Conservation (phyloP, 2,329 filamentous ascomycete species). For the Sporothrix variecibatus region DNA sequence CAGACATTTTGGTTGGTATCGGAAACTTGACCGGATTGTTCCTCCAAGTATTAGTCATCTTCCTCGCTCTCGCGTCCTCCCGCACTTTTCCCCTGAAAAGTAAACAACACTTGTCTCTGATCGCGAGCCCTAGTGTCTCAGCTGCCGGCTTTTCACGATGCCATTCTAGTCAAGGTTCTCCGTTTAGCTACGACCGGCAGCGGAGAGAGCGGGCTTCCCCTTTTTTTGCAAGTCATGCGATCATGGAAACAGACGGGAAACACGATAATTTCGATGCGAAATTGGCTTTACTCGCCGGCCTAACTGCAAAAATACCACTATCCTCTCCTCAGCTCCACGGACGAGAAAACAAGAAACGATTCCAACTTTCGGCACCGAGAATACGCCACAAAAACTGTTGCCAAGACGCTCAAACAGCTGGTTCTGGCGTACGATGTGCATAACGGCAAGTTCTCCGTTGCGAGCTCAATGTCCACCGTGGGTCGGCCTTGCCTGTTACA, state of each 20-base stretch:
- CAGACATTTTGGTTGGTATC: too few species aligned
- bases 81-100: neutral
- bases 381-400: neutral
- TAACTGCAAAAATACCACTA: neutral
- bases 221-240: neutral
- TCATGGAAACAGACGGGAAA: neutral
- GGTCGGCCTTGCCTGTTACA: neutral
- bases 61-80: neutral
- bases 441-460: neutral
- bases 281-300: neutral
- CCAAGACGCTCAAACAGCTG: neutral
- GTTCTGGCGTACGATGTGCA: neutral
- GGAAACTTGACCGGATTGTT: too few species aligned
- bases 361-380: neutral
- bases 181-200: neutral
- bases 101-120: constrained; percentile 2
- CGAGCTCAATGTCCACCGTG: neutral
- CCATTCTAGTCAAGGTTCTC: neutral
- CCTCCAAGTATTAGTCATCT: neutral
- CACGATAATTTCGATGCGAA: neutral
- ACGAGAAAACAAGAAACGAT: neutral
- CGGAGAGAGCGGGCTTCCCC: neutral
- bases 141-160: constrained; percentile 4
- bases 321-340: neutral
- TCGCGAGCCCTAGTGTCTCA: neutral